Evolutionary conservation across 1,284 basidiomycete species (phyloP).

Genomic region (Pterulicium gracile): DNA sequence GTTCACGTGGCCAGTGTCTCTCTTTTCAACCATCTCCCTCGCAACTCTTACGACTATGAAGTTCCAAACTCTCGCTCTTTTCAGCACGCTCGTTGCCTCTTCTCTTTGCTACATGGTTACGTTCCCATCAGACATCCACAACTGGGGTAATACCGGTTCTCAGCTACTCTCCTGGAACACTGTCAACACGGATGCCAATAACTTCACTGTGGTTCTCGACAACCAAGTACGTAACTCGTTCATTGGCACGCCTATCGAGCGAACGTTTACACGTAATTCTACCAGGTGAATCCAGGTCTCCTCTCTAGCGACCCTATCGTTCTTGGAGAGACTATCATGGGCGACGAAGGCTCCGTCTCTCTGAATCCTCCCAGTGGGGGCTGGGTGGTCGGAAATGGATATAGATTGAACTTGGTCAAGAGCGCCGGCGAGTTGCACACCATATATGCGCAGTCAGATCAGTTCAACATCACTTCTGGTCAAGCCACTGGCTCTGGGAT

Average conservation of each 20-base stretch:
- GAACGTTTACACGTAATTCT: constrained; percentile 1
- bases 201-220: constrained; percentile 59
- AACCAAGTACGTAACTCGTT: constrained; percentile 37
- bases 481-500: background rate
- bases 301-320: constrained; percentile 25
- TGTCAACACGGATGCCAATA: constrained; percentile 53
- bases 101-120: constrained; percentile 52
- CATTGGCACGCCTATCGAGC: background rate
- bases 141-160: constrained; percentile 48
- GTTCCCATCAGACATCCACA: constrained; percentile 33
- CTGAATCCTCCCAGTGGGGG: constrained; percentile 45
- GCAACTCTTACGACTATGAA: background rate
- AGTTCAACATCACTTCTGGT: constrained; percentile 39
- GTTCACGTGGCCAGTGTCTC: too few relatives aligned
- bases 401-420: constrained; percentile 61
- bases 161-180: constrained; percentile 52
- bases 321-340: constrained; percentile 39
- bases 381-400: constrained; percentile 43
- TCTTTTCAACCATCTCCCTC: too few relatives aligned
- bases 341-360: constrained; percentile 20
- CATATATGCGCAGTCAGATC: constrained; percentile 55
- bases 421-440: constrained; percentile 29
- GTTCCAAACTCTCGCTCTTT: background rate
- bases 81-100: constrained; percentile 27
- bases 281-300: constrained; percentile 17